Evolutionary conservation across 2,329 filamentous ascomycete species (phyloP).

Genomic region (Cordyceps militaris): DNA sequence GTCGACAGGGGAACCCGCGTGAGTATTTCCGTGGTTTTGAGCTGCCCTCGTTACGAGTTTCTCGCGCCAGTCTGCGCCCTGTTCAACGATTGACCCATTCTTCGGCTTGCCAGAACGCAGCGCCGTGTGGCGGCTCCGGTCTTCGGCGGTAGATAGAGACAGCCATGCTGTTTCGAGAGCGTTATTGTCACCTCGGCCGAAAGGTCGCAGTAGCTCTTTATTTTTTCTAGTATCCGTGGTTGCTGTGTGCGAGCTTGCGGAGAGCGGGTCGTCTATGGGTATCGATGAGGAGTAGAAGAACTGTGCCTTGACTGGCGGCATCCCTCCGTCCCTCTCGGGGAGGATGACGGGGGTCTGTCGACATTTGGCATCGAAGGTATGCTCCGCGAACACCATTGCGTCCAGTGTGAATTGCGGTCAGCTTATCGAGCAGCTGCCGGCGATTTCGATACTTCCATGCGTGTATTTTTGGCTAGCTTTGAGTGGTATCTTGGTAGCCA

Average conservation of each 20-base stretch:
- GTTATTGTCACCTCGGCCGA: slow-evolving; percentile 71
- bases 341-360: slow-evolving; percentile 42
- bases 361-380: slow-evolving; percentile 56
- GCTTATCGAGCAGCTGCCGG: not conserved
- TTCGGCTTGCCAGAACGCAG: slow-evolving; percentile 16
- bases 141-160: slow-evolving; percentile 43
- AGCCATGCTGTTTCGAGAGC: slow-evolving; percentile 75
- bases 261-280: slow-evolving; percentile 84
- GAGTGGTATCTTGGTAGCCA: not conserved
- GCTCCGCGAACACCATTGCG: slow-evolving; percentile 24
- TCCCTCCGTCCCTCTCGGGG: slow-evolving; percentile 34
- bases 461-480: not conserved
- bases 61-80: slow-evolving; percentile 29
- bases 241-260: slow-evolving; percentile 48
- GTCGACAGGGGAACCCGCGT: slow-evolving; percentile 31
- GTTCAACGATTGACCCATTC: slow-evolving; percentile 24
- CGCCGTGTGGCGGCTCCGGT: slow-evolving; percentile 40
- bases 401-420: not conserved
- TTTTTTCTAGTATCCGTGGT: slow-evolving; percentile 43
- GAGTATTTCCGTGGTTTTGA: slow-evolving; percentile 39
- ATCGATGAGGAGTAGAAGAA: slow-evolving; percentile 82
- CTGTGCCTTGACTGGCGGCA: slow-evolving; percentile 58
- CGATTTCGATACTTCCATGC: not conserved
- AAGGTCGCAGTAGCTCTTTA: slow-evolving; percentile 64
- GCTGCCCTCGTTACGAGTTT: slow-evolving; percentile 38